phyloP scores from a whole-genome alignment of 106 monocot genomes.

The Hemerocallis citrina region DNA sequence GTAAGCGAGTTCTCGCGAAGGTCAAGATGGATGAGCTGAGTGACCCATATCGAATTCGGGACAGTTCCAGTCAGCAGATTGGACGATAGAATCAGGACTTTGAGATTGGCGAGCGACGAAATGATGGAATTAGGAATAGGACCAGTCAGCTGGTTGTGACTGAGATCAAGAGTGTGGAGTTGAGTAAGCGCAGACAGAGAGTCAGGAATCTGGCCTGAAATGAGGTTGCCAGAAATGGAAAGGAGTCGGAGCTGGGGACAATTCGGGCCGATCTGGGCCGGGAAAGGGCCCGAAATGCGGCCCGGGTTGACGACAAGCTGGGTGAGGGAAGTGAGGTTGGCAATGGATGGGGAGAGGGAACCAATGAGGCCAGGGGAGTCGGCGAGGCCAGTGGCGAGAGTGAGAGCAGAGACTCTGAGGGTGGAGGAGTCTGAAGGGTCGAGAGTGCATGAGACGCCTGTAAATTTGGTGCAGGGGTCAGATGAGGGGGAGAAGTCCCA shows the following conservation, averaged over 20 bases:
- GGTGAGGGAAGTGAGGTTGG: slow-evolving; percentile 41
- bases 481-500: slow-evolving; percentile 38
- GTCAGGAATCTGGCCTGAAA: slow-evolving; percentile 54
- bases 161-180: slow-evolving; percentile 71
- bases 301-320: slow-evolving; percentile 58
- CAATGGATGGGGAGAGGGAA: slow-evolving; percentile 26
- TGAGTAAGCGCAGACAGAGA: slow-evolving; percentile 30
- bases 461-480: slow-evolving; percentile 41
- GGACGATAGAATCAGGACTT: slow-evolving; percentile 38
- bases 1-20: slow-evolving; percentile 41
- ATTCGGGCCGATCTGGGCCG: slow-evolving; percentile 19
- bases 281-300: slow-evolving; percentile 47
- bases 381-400: slow-evolving; percentile 55
- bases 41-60: slow-evolving; percentile 19
- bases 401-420: slow-evolving; percentile 35
- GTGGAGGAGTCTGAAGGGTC: slow-evolving; percentile 11
- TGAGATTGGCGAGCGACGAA: slow-evolving; percentile 39
- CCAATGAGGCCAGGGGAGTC: slow-evolving; percentile 61
- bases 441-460: slow-evolving; percentile 47
- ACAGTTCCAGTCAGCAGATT: slow-evolving; percentile 52
- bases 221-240: slow-evolving; percentile 50
- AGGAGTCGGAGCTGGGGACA: slow-evolving; percentile 44
- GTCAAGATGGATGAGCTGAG: slow-evolving; percentile 62
- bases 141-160: slow-evolving; percentile 51
- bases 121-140: slow-evolving; percentile 27